A percentile compares a stretch with the other conserved stretches of the same genome.
Evolutionary conservation across 306 rosid genomes (phyloP).

Genomic region (Geum urbanum): DNA sequence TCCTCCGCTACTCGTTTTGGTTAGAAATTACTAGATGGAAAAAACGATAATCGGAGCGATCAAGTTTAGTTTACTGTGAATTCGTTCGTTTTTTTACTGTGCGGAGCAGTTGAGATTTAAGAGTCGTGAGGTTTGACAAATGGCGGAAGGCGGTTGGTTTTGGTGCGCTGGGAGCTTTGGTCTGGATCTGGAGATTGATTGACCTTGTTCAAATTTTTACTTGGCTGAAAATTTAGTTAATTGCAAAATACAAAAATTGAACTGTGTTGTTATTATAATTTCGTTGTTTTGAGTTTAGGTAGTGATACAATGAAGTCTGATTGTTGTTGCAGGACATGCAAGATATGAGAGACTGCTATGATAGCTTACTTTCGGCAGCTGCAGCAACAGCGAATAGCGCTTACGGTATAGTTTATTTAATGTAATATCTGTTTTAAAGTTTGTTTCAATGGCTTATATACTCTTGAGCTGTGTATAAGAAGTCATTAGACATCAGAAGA

Average conservation of each 20-base stretch:
- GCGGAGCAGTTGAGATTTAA: not conserved
- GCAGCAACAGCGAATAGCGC: conserved; percentile 95
- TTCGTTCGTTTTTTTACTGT: not conserved
- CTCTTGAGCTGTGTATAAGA: not conserved
- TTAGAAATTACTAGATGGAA: too few relatives aligned
- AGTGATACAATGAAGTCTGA: not conserved
- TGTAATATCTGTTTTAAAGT: not conserved
- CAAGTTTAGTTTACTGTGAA: not conserved
- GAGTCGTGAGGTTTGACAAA: conserved; percentile 23
- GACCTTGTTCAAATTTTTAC: not conserved
- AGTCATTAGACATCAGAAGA: not conserved
- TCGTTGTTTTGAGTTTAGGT: not conserved
- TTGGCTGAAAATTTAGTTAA: not conserved
- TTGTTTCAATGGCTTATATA: not conserved
- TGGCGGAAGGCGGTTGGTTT: conserved; percentile 7
- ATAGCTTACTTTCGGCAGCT: conserved; percentile 84
- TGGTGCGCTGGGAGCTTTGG: not conserved
- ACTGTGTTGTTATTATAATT: not conserved
- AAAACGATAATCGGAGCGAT: not conserved
- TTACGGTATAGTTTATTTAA: conserved; percentile 46
- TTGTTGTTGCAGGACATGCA: conserved; percentile 62
- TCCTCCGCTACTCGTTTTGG: too few relatives aligned
- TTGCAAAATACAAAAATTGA: not conserved
- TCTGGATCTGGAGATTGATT: conserved; percentile 2
- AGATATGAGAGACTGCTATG: conserved; percentile 91